Percentiles rank a stretch among this genome's conserved stretches.
Conservation (phyloP, 1,139 yeast genomes). For the Kodamaea alishanica region DNA sequence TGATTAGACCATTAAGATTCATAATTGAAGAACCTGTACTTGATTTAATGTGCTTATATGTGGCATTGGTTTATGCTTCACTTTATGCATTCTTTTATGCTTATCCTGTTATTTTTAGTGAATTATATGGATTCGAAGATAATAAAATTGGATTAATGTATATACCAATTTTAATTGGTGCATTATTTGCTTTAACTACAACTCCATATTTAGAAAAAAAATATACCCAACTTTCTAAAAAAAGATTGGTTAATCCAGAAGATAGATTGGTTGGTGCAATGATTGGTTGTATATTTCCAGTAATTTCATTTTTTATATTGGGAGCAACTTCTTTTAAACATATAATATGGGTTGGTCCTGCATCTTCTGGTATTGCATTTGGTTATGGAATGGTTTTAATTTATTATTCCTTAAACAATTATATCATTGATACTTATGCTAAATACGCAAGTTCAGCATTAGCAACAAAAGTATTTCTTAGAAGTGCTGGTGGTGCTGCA, state of each 20-base stretch:
- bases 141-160: conserved; percentile 77
- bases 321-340: conserved; percentile 84
- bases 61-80: conserved; percentile 81
- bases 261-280: conserved; percentile 85
- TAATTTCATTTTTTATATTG: conserved; percentile 77
- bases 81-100: conserved; percentile 93
- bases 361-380: conserved; percentile 82
- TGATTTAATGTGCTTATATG: conserved; percentile 77
- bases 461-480: conserved; percentile 83
- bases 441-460: conserved; percentile 87
- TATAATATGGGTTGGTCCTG: conserved; percentile 92
- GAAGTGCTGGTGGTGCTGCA: conserved; percentile 87
- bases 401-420: conserved; percentile 82
- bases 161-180: conserved; percentile 86
- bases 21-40: conserved; percentile 78
- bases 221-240: conserved; percentile 50
- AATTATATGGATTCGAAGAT: conserved; percentile 62
- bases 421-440: conserved; percentile 83
- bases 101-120: conserved; percentile 68
- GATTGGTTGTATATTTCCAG: conserved; percentile 88
- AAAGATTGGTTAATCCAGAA: conserved; percentile 75
- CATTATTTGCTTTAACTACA: conserved; percentile 62
- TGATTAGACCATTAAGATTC: conserved; percentile 73
- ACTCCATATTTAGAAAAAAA: conserved; percentile 68
- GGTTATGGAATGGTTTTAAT: conserved; percentile 91